Percentiles rank a stretch among this genome's conserved stretches.
Evolutionary conservation across 495 filamentous ascomycete species (phyloP).

Genomic region (Cryomyces minteri): DNA sequence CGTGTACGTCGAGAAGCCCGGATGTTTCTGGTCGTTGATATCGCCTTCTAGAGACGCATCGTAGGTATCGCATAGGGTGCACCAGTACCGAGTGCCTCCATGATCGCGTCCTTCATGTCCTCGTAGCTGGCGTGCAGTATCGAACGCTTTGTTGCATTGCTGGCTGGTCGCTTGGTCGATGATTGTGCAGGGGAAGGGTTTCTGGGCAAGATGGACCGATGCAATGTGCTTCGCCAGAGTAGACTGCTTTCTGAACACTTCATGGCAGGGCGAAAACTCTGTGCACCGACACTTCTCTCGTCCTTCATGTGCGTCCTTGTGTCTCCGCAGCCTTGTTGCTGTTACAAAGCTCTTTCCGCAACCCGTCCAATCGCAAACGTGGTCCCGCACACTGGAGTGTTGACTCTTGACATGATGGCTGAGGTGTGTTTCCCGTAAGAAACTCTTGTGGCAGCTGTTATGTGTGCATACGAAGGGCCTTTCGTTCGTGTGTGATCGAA

Average conservation of each 20-base stretch:
- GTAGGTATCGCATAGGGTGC: conserved; percentile 40
- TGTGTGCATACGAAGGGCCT: conserved; percentile 52
- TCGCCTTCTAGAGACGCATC: neutral
- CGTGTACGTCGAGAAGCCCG: conserved; percentile 47
- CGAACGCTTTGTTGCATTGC: conserved; percentile 49
- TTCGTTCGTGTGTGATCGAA: conserved; percentile 64
- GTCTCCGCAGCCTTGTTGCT: conserved; percentile 41
- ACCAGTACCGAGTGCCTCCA: conserved; percentile 47
- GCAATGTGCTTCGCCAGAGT: conserved; percentile 73
- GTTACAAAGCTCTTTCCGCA: conserved; percentile 73
- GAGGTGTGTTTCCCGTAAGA: conserved; percentile 65
- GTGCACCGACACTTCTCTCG: conserved; percentile 32
- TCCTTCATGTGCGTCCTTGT: conserved; percentile 21
- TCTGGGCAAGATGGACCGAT: conserved; percentile 45
- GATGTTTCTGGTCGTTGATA: conserved; percentile 7
- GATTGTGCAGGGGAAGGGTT: conserved; percentile 47
- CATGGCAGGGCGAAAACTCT: conserved; percentile 52
- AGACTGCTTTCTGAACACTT: conserved; percentile 73
- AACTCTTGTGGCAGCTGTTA: conserved; percentile 57
- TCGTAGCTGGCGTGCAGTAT: conserved; percentile 46
- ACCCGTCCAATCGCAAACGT: conserved; percentile 46
- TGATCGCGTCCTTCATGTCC: conserved; percentile 56
- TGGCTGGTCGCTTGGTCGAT: conserved; percentile 35
- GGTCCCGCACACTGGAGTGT: conserved; percentile 52
- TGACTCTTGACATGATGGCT: conserved; percentile 64